Base-by-base conservation (phyloP, 805 yeast species). In the Ogataea methanolica region DNA sequence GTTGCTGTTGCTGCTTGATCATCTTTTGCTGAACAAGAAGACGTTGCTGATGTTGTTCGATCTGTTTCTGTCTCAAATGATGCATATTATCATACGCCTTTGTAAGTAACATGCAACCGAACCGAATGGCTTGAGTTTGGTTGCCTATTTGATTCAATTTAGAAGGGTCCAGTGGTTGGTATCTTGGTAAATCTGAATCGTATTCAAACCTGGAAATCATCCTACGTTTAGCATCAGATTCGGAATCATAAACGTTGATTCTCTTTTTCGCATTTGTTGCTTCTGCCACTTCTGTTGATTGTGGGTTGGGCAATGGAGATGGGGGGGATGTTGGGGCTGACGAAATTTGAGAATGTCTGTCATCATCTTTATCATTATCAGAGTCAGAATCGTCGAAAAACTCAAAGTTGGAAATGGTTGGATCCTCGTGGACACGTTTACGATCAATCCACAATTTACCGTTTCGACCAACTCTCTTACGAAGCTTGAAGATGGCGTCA, bases 81-180 rank as follows among this genome's bases (percentile, higher is more conserved):
- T 19, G 91, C 85, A 61, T 90, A 89, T 57, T 88, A 45, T 90
- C 97, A 61, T 87, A 87, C 0, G 97, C 83, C 65, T 91, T 92
- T 4, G 94, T 80, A 38, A 90, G 72, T 33, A 92, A 68, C 97
- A 90, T 90, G 6, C 96, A 80, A 8, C 97, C 96, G 67, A 91
- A 91, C 50, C 97, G 73, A 31, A 92, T 87, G 1, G 87, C 83
- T 66, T 91, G 97, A 1, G 97, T 90, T 44, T 83, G 92, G 45
- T 84, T 84, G 14, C 89, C 79, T 38, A 91, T 88, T 53, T 85
- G 85, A 61, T 91, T 91, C 57, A 91, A 73, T 46, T 78, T 76
- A 0, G 96, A 82, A 0, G 97, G 97, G 64, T 89, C 96, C 49
- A 88, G 73, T 34, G 85, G 85, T 38, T 70, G 73, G 58, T 66